Base-by-base conservation (phyloP, 2,329 filamentous ascomycete species). In the Teratosphaeria gauchensis region DNA sequence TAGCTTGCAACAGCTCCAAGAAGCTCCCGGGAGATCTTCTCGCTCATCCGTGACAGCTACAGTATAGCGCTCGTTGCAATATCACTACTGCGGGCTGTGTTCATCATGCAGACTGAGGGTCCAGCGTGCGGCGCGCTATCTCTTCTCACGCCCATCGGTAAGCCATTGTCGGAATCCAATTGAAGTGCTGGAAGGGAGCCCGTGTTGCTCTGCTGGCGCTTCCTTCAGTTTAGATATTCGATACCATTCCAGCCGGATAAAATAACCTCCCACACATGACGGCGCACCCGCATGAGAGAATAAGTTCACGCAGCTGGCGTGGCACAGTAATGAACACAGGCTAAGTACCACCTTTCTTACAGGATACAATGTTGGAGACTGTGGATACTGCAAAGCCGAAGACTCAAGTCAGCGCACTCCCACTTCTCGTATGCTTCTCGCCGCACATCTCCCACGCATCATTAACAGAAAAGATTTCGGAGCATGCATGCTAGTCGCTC, bases 301-400 rank as follows among this genome's bases (percentile, higher is more conserved):
- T 30, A 31, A n/a, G 24, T 38, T 12, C 14, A n/a, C 30, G 24
- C 14, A 31, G 30, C 31, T n/a, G 48, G 24, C 38, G 42, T 48
- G n/a, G n/a, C 42, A 16, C 42, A 48, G n/a, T 48, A 7, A 48
- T 28, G 52, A 55, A 59, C 46, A 52, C 55, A 65, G 60, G 64
- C 64, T 66, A 65, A 67, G 62, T 63, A 62, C 61, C 52, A 33
- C 24, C 24, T 42, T 59, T 58, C 56, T 52, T 53, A 55, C 56
- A 79, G 78, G 77, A 67, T 80, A 79, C 68, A 75, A 77, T 63
- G 71, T 70, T 60, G 73, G 77, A 64, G 75, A 76, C 60, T 80
- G 78, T 68, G 78, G 78, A 57, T 80, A 80, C 67, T 80, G 78
- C 73, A 79, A 78, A 73, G 68, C 72, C 62, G 69, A 72, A 63